phyloP scores from a whole-genome alignment of 164 flowering plant species.

The Cinnamomum micranthum region DNA sequence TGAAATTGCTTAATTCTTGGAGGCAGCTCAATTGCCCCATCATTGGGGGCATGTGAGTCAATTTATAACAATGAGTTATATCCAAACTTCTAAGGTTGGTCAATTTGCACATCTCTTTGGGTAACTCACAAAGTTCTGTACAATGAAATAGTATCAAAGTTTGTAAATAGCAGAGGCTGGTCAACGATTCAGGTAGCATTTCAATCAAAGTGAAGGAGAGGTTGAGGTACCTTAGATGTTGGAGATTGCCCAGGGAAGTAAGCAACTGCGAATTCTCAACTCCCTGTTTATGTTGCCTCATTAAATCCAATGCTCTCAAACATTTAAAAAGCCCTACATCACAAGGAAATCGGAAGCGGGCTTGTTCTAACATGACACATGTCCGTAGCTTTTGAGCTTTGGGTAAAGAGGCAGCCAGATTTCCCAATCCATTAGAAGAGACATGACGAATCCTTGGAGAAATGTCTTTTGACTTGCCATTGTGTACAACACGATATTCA shows the following conservation, averaged over 20 bases:
- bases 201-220: constrained; percentile 2
- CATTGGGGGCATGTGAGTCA: background rate
- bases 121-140: background rate
- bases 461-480: background rate
- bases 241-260: constrained; percentile 6
- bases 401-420: background rate
- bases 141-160: constrained; percentile 2
- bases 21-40: background rate
- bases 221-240: constrained; percentile 14
- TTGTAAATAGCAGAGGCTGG: background rate
- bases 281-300: background rate
- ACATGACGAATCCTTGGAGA: constrained; percentile 1
- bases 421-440: background rate
- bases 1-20: background rate
- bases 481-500: background rate
- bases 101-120: constrained; percentile 6
- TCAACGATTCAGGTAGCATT: constrained; percentile 9
- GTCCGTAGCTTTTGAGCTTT: background rate
- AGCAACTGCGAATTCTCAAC: constrained; percentile 1
- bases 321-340: background rate
- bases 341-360: background rate
- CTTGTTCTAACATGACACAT: background rate
- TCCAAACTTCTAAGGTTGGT: constrained; percentile 6
- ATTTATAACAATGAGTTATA: background rate
- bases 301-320: constrained; percentile 7